These are phyloP conservation scores for Leptographium lundbergii DNA, from an alignment of 2,329 filamentous ascomycete species.

Conservation along the genomic window DNA sequence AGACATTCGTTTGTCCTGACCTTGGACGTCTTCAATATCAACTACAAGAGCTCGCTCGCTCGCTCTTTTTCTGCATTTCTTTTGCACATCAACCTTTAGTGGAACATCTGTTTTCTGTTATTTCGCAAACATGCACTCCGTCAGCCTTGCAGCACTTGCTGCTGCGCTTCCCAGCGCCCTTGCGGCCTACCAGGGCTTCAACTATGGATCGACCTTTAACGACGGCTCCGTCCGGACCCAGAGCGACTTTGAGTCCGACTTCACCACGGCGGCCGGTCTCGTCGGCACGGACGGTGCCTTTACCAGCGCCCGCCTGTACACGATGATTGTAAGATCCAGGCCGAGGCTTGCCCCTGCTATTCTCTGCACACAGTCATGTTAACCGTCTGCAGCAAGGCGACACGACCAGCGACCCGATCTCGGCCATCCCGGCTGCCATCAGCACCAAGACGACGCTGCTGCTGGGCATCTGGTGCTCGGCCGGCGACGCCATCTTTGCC, in stretches of 20 bases:
- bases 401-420: slow-evolving; percentile 50
- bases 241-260: slow-evolving; percentile 57
- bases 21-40: background rate
- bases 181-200: slow-evolving; percentile 46
- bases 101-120: background rate
- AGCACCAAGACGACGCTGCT: slow-evolving; percentile 65
- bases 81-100: background rate
- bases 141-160: slow-evolving; percentile 10
- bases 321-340: slow-evolving; percentile 50
- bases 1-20: background rate
- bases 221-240: slow-evolving; percentile 47
- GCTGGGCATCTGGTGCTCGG: slow-evolving; percentile 74
- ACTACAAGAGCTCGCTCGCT: background rate
- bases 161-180: slow-evolving; percentile 17
- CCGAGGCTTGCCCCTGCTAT: background rate
- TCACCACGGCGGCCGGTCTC: slow-evolving; percentile 51
- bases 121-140: slow-evolving; percentile 6
- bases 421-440: slow-evolving; percentile 73
- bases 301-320: slow-evolving; percentile 58
- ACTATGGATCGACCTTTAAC: slow-evolving; percentile 54
- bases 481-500: slow-evolving; percentile 45
- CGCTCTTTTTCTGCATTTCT: background rate
- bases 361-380: too few relatives aligned
- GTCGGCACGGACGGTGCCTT: slow-evolving; percentile 49
- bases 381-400: slow-evolving; percentile 38